A percentile compares a stretch with the other conserved stretches of the same genome.
Conservation (phyloP, 257 asterid species). For the Jacaranda copaia region DNA sequence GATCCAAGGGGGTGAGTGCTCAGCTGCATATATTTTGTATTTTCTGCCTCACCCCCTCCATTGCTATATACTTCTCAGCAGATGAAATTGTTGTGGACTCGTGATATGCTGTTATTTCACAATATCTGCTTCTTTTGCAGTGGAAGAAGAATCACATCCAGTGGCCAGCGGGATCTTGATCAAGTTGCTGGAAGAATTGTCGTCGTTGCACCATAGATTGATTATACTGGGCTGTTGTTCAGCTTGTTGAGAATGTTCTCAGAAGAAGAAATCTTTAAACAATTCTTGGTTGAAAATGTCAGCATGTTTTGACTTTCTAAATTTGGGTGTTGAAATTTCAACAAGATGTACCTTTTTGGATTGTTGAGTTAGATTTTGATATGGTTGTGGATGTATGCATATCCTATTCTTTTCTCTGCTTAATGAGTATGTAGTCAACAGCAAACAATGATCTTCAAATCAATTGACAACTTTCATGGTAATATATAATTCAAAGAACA, state of each 20-base stretch:
- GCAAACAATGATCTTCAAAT: no score
- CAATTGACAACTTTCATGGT: no score
- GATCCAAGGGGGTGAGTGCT: constrained; percentile 64
- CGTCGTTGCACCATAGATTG: constrained; percentile 53
- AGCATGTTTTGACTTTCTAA: constrained; percentile 31
- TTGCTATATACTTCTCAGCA: no score
- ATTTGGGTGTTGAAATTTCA: constrained; percentile 37
- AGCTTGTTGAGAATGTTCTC: constrained; percentile 34
- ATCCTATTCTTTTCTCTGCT: background rate
- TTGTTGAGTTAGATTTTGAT: constrained; percentile 18
- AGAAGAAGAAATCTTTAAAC: constrained; percentile 22
- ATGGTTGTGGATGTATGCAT: background rate
- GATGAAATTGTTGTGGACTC: background rate
- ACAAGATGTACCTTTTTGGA: constrained; percentile 2
- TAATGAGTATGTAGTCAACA: no score
- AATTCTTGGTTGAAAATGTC: constrained; percentile 33
- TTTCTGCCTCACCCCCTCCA: background rate
- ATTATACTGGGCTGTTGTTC: background rate
- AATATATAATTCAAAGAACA: no score
- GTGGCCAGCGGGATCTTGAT: constrained; percentile 86
- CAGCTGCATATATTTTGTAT: background rate
- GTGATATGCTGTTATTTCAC: background rate
- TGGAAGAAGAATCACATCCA: constrained; percentile 85
- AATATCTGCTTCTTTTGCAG: constrained; percentile 41
- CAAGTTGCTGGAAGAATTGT: constrained; percentile 85